Evolutionary conservation across 768 basidiomycete genomes (phyloP).

Genomic region (Strobilomyces dryophilus): DNA sequence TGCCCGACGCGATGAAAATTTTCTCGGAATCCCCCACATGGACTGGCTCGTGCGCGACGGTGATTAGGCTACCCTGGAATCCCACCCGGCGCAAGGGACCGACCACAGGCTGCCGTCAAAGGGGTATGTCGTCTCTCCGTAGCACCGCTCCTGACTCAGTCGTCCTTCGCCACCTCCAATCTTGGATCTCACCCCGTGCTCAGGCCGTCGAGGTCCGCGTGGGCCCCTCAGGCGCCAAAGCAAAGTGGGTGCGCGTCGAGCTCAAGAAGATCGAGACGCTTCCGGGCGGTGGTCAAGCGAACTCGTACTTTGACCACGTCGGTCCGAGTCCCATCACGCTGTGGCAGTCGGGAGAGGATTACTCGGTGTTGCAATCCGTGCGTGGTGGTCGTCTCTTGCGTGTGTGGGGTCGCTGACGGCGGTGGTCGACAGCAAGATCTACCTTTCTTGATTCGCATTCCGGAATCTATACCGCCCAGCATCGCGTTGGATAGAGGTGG

Average conservation of each 20-base stretch:
- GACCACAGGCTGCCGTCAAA: conserved; percentile 80
- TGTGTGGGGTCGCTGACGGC: conserved; percentile 1
- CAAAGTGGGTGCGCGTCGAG: conserved; percentile 90
- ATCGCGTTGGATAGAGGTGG: conserved; percentile 76
- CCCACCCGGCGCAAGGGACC: conserved; percentile 68
- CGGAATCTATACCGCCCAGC: conserved; percentile 86
- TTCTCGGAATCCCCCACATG: background rate
- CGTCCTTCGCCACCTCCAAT: background rate
- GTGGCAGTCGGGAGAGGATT: conserved; percentile 41
- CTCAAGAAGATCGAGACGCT: conserved; percentile 86
- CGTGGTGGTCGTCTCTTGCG: conserved; percentile 14
- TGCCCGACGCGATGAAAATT: background rate
- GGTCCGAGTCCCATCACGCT: conserved; percentile 79
- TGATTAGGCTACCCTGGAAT: conserved; percentile 79
- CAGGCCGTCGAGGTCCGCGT: conserved; percentile 86
- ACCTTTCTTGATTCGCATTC: conserved; percentile 86
- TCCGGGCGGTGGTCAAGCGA: conserved; percentile 62
- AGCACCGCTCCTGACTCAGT: conserved; percentile 2
- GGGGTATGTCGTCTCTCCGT: conserved; percentile 53
- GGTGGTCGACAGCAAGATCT: conserved; percentile 64
- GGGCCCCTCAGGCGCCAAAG: conserved; percentile 72
- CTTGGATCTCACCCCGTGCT: background rate
- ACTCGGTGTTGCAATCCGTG: conserved; percentile 41
- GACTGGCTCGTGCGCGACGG: background rate
- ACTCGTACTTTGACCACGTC: conserved; percentile 75